Conservation (phyloP, 176 grass and related monocot species). For the Eleusine coracana region DNA sequence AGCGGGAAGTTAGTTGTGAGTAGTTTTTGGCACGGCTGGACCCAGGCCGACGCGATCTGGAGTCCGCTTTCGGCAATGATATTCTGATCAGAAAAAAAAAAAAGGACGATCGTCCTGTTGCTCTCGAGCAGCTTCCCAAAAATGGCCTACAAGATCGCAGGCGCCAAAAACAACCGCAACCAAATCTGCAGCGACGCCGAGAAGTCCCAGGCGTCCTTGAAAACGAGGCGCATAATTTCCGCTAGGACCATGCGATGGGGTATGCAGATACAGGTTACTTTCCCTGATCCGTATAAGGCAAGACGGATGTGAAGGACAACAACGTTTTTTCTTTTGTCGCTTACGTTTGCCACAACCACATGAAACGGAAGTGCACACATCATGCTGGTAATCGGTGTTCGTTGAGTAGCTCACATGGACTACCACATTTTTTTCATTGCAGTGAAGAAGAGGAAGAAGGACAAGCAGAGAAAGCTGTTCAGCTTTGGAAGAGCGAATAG, state of each 20-base stretch:
- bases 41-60: background rate
- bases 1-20: background rate
- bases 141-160: background rate
- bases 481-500: conserved; percentile 47
- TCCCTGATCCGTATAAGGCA: background rate
- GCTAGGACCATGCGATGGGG: conserved; percentile 3
- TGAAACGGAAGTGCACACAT: background rate
- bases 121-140: background rate
- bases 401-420: background rate
- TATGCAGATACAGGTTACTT: background rate
- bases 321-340: background rate
- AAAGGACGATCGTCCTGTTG: background rate
- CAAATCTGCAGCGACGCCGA: background rate
- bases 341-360: too few species aligned
- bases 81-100: background rate
- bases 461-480: conserved; percentile 45
- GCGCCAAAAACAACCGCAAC: background rate
- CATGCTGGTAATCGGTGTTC: too few species aligned
- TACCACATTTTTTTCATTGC: background rate
- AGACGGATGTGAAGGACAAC: background rate
- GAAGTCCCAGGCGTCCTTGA: background rate
- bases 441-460: background rate
- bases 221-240: background rate
- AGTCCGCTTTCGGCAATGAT: conserved; percentile 4
- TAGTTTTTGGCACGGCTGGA: background rate